A percentile compares a stretch with the other conserved stretches of the same genome.
Evolutionary conservation across 2,329 filamentous ascomycete genomes (phyloP).

Genomic region (Fusarium sp.): DNA sequence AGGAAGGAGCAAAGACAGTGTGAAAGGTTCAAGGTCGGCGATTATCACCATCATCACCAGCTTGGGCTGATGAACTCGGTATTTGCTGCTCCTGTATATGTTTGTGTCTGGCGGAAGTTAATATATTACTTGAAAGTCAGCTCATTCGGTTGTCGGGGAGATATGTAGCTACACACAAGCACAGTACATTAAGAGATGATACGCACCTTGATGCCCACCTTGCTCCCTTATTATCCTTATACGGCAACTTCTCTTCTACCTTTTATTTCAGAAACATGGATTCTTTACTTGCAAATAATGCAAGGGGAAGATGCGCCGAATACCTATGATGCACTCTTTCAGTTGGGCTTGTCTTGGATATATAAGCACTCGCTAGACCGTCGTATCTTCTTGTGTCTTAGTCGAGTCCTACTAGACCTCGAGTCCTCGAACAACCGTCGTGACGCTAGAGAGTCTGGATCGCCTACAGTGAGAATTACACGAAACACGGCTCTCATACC

Average conservation of each 20-base stretch:
- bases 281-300: background rate
- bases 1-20: slow-evolving; percentile 8
- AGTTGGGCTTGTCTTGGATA: background rate
- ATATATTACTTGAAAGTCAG: background rate
- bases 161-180: too few relatives aligned
- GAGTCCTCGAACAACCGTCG: background rate
- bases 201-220: background rate
- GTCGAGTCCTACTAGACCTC: slow-evolving; percentile 3
- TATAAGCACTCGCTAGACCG: background rate
- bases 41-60: slow-evolving; percentile 10
- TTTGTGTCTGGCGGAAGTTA: background rate
- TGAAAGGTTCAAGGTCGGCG: slow-evolving; percentile 5
- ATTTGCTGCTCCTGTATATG: background rate
- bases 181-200: too few relatives aligned
- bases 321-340: background rate
- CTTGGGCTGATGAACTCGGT: slow-evolving; percentile 6
- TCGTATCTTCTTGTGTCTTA: background rate
- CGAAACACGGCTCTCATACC: slow-evolving; percentile 28
- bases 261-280: too few relatives aligned
- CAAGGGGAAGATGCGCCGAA: background rate
- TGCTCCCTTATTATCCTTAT: too few relatives aligned
- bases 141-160: background rate
- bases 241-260: too few relatives aligned
- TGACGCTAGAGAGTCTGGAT: slow-evolving; percentile 13
- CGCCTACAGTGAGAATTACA: slow-evolving; percentile 17